Conservation (phyloP, 2,329 filamentous ascomycete genomes). For the Arthrobotrys pseudoclavata region DNA sequence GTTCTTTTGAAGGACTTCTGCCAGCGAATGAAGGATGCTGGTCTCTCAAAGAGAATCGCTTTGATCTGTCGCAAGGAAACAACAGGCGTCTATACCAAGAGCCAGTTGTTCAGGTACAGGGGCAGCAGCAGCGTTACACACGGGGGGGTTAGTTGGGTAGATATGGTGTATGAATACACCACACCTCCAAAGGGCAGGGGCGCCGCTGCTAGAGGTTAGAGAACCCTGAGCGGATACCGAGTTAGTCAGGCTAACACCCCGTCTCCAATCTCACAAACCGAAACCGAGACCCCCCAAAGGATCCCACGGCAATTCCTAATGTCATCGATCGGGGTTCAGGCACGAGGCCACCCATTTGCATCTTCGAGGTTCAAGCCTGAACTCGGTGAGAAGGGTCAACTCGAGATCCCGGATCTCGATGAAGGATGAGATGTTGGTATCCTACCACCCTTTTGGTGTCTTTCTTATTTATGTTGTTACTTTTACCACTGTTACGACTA, state of each 20-base stretch:
- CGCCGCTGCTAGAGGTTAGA: slow-evolving; percentile 1
- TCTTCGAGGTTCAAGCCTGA: background rate
- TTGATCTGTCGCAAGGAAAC: slow-evolving; percentile 52
- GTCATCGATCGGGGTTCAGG: background rate
- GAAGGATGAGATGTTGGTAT: background rate
- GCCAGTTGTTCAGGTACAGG: slow-evolving; percentile 21
- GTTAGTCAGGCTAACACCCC: background rate
- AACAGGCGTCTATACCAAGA: slow-evolving; percentile 50
- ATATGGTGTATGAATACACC: slow-evolving; percentile 49
- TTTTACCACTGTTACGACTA: slow-evolving; percentile 24
- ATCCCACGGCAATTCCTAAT: background rate
- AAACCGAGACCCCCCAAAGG: background rate
- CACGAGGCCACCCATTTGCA: background rate
- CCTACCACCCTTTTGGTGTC: background rate
- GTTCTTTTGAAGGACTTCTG: slow-evolving; percentile 54
- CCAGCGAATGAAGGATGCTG: slow-evolving; percentile 52
- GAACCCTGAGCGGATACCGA: background rate
- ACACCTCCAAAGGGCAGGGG: slow-evolving; percentile 26
- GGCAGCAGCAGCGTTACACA: slow-evolving; percentile 45
- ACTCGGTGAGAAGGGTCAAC: background rate
- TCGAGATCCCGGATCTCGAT: background rate
- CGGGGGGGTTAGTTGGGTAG: slow-evolving; percentile 48
- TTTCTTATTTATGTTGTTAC: background rate
- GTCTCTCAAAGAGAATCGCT: slow-evolving; percentile 49
- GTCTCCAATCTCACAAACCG: background rate